Base-by-base conservation (phyloP, 257 asterid genomes). In the Penstemon eatonii region DNA sequence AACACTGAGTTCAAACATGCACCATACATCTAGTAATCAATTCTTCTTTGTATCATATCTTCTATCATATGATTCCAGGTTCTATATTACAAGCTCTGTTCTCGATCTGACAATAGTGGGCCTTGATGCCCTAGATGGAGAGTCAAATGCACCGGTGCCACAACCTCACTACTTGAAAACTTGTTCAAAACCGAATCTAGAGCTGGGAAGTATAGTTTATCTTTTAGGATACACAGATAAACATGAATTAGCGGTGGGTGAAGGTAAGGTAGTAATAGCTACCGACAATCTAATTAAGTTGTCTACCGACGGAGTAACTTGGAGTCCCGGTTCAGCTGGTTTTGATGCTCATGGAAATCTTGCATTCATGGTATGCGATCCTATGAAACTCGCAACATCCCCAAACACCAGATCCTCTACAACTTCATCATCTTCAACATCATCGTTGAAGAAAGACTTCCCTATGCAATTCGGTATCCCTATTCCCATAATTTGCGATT, bases 291-390 rank as follows among this genome's bases (percentile, higher is more conserved):
- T 94, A 38, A 91, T 94, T 69, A 94, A 94, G 79, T 66, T 94
- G 60, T 89, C 95, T 4, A 87, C 99, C 1, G 96, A 87, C 59
- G 96, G 96, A 58, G 78, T 89, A 54, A 71, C 84, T 7, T 94
- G 97, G 96, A 86, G 90, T 83, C 96, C 93, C 0, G 99, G 99
- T 11, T 87, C 98, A 41, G 96, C 99, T 52, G 98, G 99, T 75
- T 94, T 94, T 47, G 98, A 94, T 62, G 73, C 77, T 75, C 85
- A 91, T 63, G 98, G 99, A 9, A 94, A 94, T 78, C 95, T 94
- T 46, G 95, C 98, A 3, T 94, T 91, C 84, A 91, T 94, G 96
- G 92, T 89, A 19, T 94, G 99, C 73, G 99, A 94, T 77, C 99
- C 99, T 39, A 94, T 94, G 99, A 94, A 91, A 79, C 91, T 94